phyloP scores from a whole-genome alignment of 805 yeast species.

The Candida broadrunensis region DNA sequence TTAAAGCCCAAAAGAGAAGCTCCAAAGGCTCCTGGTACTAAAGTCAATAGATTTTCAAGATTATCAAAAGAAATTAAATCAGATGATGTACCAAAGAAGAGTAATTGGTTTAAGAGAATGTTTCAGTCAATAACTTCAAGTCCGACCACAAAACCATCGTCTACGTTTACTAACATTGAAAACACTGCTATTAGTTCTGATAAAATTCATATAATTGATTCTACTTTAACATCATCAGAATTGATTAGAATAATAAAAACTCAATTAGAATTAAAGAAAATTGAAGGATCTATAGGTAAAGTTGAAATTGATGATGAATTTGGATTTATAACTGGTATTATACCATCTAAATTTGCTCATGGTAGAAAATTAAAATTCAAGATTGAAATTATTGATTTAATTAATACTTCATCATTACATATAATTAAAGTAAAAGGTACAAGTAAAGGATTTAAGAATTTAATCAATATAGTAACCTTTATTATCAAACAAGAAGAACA shows the following conservation, averaged over 20 bases:
- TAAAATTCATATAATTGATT: conserved; percentile 30
- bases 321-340: conserved; percentile 42
- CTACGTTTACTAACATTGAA: background rate
- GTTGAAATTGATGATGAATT: conserved; percentile 43
- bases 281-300: conserved; percentile 47
- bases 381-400: conserved; percentile 39
- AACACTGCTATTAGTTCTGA: background rate
- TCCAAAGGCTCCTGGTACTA: conserved; percentile 31
- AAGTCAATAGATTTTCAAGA: conserved; percentile 31
- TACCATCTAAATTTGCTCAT: conserved; percentile 45
- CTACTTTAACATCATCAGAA: conserved; percentile 24
- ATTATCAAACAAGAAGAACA: conserved; percentile 44
- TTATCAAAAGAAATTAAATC: conserved; percentile 19
- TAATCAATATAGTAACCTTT: conserved; percentile 40
- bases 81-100: conserved; percentile 10
- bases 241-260: conserved; percentile 33
- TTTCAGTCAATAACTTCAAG: conserved; percentile 21
- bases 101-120: conserved; percentile 39
- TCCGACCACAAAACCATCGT: background rate
- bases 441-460: conserved; percentile 41
- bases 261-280: conserved; percentile 43
- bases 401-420: conserved; percentile 37
- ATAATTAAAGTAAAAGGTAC: conserved; percentile 45
- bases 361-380: conserved; percentile 48
- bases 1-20: conserved; percentile 39